phyloP scores from a whole-genome alignment of 345 rosid species.

The Eucalyptus sideroxylon region DNA sequence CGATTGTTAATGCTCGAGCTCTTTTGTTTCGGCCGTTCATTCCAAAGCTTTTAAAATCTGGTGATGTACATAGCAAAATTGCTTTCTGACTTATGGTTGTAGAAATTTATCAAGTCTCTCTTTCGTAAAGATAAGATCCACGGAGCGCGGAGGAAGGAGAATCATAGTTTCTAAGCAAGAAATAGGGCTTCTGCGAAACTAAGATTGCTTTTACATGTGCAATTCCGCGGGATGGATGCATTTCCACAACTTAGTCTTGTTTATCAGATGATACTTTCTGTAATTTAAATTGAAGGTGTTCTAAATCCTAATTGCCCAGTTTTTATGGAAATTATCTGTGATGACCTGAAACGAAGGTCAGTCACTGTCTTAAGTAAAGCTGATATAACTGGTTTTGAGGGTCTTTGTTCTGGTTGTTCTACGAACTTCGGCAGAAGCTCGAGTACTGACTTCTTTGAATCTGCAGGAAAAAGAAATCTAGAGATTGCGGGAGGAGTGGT shows the following conservation, averaged over 20 bases:
- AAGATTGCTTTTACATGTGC: neutral
- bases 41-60: neutral
- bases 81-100: neutral
- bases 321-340: neutral
- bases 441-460: neutral
- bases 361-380: neutral
- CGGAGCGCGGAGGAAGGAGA: neutral
- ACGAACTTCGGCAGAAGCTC: neutral
- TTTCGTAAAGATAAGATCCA: neutral
- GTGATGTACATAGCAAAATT: neutral
- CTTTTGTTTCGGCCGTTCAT: neutral
- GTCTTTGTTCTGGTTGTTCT: neutral
- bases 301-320: neutral
- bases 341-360: neutral
- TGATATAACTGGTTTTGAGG: neutral
- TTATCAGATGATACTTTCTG: neutral
- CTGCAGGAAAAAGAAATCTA: accelerated
- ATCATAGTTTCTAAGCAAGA: neutral
- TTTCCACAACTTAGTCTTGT: neutral
- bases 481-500: neutral
- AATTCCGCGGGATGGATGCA: neutral
- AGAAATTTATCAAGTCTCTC: neutral
- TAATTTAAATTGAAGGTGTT: neutral
- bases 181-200: neutral
- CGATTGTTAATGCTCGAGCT: neutral